Conservation (phyloP, 305 asterid genomes). For the Solanum chacoense region DNA sequence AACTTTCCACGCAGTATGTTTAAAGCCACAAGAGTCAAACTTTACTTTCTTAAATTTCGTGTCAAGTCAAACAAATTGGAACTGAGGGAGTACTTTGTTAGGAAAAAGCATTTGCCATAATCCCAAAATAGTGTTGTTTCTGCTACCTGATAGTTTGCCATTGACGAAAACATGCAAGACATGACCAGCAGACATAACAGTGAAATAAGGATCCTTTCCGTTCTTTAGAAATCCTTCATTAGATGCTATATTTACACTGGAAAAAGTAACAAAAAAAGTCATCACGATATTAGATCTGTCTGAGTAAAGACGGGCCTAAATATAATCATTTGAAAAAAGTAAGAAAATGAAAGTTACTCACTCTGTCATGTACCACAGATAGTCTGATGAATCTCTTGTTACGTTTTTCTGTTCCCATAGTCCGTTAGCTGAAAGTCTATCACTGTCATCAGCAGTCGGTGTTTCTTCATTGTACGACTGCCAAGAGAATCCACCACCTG, state of each 20-base stretch:
- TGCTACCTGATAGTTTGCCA: conserved; percentile 61
- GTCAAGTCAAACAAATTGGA: not conserved
- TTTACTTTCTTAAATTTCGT: not conserved
- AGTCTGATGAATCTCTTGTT: conserved; percentile 81
- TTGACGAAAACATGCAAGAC: conserved; percentile 76
- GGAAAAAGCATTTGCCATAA: not conserved
- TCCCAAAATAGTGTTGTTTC: not conserved
- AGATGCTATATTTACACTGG: conserved; percentile 61
- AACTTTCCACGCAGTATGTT: not conserved
- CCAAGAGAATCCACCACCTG: conserved; percentile 41
- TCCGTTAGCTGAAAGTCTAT: conserved; percentile 34
- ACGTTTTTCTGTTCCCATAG: conserved; percentile 65
- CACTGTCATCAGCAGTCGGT: conserved; percentile 65
- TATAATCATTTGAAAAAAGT: not conserved
- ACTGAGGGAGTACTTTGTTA: not conserved
- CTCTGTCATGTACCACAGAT: conserved; percentile 88
- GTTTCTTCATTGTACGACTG: conserved; percentile 62
- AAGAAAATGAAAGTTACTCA: conserved; percentile 22
- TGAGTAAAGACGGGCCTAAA: not conserved
- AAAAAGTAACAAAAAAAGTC: not conserved
- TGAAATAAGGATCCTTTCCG: conserved; percentile 49
- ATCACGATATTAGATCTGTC: not conserved
- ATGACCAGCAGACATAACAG: conserved; percentile 88
- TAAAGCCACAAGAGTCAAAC: not conserved
- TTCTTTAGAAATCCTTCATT: conserved; percentile 61